Base-by-base conservation (phyloP, 306 rosid species). In the Lotus japonicus region DNA sequence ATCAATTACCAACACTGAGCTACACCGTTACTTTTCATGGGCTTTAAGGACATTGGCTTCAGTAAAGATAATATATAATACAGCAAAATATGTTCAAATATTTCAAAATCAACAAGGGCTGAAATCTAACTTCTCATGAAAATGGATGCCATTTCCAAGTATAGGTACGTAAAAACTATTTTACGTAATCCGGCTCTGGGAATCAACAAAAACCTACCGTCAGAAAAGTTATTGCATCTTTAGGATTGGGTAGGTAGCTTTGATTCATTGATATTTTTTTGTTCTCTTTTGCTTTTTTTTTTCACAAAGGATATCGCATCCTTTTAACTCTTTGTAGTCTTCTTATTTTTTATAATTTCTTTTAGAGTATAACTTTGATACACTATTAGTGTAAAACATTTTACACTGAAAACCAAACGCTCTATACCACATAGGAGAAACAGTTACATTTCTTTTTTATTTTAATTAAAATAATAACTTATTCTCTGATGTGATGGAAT, bases 1-100 rank as follows among this genome's bases (percentile, higher is more conserved):
- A 51, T 35, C 70, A 51, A 70, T 21, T 64, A 43, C 49, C 59
- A 5, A 31, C 36, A 31, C 36, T 31, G 36, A 31, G 36, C 36
- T 38, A 50, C 21, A 19, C 51, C 19, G 53, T 51, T 57, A 9
- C 42, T 58, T 39, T 61, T 70, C 48, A 57, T 38, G 28, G 39
- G 16, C 65, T 70, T 70, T 36, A 71, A 46, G 18, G 46, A 23
- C 18, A 14, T 16, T 14, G 28, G 23, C 62, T 38, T 51, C 46
- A 12, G 19, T 61, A 41, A 31, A 68, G 11, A 16, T 17, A 39
- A 39, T 54, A 64, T 23, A 42, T 9, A 42, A n/a, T 13, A 60
- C 17, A 54, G 38, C n/a, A 76, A 52, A 68, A 44, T 36, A 43
- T 33, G 57, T 38, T 65, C 14, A 75, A 57, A 53, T 64, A 42